phyloP scores from a whole-genome alignment of 192 early-diverging fungal species.

The Neocallimastix lanati region DNA sequence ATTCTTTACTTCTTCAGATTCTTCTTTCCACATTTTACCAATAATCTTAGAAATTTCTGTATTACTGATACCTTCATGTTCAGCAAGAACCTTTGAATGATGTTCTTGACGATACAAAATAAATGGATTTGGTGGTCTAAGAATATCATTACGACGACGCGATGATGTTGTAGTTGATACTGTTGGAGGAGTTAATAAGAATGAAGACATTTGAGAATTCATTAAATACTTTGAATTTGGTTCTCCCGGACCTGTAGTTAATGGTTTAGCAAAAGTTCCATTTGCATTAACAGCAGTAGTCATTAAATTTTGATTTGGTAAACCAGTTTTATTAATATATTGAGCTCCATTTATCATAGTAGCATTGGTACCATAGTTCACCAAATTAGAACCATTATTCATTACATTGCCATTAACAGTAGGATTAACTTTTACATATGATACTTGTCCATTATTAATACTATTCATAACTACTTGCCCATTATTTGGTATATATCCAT shows the following conservation, averaged over 20 bases:
- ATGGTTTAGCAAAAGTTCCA: neutral
- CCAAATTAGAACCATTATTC: neutral
- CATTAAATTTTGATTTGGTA: neutral
- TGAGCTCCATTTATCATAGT: neutral
- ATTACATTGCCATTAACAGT: neutral
- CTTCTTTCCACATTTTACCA: conserved; percentile 31
- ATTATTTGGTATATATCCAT: neutral
- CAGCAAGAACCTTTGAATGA: conserved; percentile 25
- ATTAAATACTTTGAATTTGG: too few relatives aligned
- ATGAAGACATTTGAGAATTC: neutral
- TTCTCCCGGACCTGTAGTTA: too few relatives aligned
- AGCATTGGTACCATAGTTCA: neutral
- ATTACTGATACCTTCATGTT: conserved; percentile 26
- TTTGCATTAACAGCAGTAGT: neutral
- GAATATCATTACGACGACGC: neutral
- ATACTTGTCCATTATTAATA: neutral
- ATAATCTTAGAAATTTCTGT: conserved; percentile 33
- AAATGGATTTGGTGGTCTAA: conserved; percentile 28
- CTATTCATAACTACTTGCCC: neutral
- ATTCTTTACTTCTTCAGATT: conserved; percentile 19
- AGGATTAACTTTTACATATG: neutral
- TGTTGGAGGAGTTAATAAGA: neutral
- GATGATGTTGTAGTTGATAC: neutral
- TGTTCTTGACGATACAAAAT: conserved; percentile 32
- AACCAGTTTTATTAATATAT: neutral